Percentiles rank a stretch among this genome's conserved stretches.
phyloP scores from a whole-genome alignment of 108 stramenopile genomes.

The Stephanodiscus minutulus region DNA sequence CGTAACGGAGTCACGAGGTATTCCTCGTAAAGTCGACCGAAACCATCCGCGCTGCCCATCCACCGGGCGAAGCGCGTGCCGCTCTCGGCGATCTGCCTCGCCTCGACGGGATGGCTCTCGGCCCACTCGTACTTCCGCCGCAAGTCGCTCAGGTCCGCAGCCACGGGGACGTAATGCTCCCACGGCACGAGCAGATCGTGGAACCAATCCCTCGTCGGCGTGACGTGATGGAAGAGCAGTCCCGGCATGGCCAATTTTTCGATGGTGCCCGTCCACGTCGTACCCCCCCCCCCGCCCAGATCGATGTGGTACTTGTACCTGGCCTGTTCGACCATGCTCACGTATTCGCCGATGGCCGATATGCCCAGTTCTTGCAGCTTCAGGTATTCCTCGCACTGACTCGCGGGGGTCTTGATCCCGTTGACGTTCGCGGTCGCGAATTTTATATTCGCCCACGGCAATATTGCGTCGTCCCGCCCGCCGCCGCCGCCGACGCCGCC shows the following conservation, averaged over 20 bases:
- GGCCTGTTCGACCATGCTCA: conserved; percentile 21
- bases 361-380: conserved; percentile 22
- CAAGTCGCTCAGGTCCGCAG: conserved; percentile 33
- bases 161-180: conserved; percentile 52
- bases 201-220: conserved; percentile 49
- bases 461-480: background rate
- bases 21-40: conserved; percentile 18
- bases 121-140: conserved; percentile 46
- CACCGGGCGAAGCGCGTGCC: conserved; percentile 17
- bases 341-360: conserved; percentile 14
- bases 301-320: conserved; percentile 49
- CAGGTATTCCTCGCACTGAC: conserved; percentile 11
- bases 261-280: conserved; percentile 31
- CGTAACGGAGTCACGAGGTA: conserved; percentile 13
- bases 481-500: background rate
- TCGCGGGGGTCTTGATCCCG: conserved; percentile 12
- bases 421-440: conserved; percentile 14
- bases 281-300: conserved; percentile 42
- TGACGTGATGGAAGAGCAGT: conserved; percentile 37
- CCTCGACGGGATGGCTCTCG: conserved; percentile 29
- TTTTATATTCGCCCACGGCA: conserved; percentile 37
- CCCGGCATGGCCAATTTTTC: conserved; percentile 35
- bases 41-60: conserved; percentile 17
- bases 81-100: conserved; percentile 15
- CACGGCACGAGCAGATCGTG: conserved; percentile 39